Evolutionary conservation across 306 rosid species (phyloP).

Genomic region (Begonia fuchsioides): DNA sequence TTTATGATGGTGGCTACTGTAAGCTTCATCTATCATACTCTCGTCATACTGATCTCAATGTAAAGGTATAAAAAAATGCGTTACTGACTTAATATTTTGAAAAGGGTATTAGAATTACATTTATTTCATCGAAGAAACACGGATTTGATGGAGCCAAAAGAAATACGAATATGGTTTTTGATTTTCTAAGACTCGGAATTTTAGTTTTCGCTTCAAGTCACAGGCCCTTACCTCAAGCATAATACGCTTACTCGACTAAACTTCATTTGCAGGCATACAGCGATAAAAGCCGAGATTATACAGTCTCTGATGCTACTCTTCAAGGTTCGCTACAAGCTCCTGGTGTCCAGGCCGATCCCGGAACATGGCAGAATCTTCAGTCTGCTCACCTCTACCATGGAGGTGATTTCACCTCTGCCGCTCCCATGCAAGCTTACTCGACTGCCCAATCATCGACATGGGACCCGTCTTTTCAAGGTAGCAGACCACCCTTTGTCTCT

Average conservation of each 20-base stretch:
- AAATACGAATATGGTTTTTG: no score
- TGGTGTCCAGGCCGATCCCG: slow-evolving; percentile 17
- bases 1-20: slow-evolving; percentile 99
- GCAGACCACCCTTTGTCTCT: slow-evolving; percentile 29
- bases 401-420: slow-evolving; percentile 12
- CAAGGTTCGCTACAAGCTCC: slow-evolving; percentile 26
- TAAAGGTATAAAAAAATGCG: slow-evolving; percentile 76
- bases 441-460: slow-evolving; percentile 45
- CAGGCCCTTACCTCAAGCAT: no score
- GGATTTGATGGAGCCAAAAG: no score
- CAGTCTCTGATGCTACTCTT: slow-evolving; percentile 31
- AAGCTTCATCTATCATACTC: slow-evolving; percentile 99
- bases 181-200: no score
- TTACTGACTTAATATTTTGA: slow-evolving; percentile 36
- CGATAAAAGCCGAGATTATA: slow-evolving; percentile 74
- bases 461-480: slow-evolving; percentile 53
- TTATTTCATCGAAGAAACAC: no score
- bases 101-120: no score
- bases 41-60: slow-evolving; percentile 99
- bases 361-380: slow-evolving; percentile 37
- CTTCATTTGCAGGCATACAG: slow-evolving; percentile 51
- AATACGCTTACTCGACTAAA: neutral
- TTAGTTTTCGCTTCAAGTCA: no score
- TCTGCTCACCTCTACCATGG: slow-evolving; percentile 37
- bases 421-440: slow-evolving; percentile 38